Evolutionary conservation across 2,329 filamentous ascomycete species (phyloP), one percentile per base, ranked within the genome.

Genomic region (Intubia oerlemansii): DNA sequence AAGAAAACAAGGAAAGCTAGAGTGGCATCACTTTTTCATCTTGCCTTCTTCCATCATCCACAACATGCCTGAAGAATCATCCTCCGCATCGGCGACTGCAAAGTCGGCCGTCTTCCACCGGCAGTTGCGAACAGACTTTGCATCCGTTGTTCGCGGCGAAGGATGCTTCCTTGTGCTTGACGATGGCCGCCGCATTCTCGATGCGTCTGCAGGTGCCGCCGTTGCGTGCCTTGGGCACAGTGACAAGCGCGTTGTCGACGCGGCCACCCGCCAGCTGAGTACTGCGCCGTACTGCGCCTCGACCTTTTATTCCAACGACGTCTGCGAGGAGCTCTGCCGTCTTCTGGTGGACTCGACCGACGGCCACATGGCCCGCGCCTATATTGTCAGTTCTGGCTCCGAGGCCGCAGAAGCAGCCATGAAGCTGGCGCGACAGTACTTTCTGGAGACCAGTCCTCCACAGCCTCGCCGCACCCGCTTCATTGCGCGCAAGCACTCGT

Each of bases 401-500:
- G 71, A 76, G 46, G 68, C 68, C 5, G 60, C 66, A 36, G 71
- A 78, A 41, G 67, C 66, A 3, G 66, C 68, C 2, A 44, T 73
- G 38, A 78, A 77, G 41, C 46, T 77, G 13, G 57, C 64, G 6
- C 52, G 66, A 3, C 72, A 78, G 41, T 76, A 67, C 40, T 70
- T 62, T 36, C 51, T 69, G 8, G 67, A 73, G 38, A 54, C 64
- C 21, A 36, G 47, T 58, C 47, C 50, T 0, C 49, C 63, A 1
- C 57, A 78, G 37, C 54, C 59, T 2, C 45, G 56, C 22, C 58
- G 75, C n/a, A 56, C 49, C 1, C 54, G 59, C 9, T 79, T 80
- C 45, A 78, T 84, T 39, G 59, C 70, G 4, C 60, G 76, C 10
- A 48, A 61, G 20, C 58, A 67, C 24, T 77, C 71, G 5, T 84